phyloP scores from a whole-genome alignment of 116 monocot genomes.

The Cymodocea nodosa region DNA sequence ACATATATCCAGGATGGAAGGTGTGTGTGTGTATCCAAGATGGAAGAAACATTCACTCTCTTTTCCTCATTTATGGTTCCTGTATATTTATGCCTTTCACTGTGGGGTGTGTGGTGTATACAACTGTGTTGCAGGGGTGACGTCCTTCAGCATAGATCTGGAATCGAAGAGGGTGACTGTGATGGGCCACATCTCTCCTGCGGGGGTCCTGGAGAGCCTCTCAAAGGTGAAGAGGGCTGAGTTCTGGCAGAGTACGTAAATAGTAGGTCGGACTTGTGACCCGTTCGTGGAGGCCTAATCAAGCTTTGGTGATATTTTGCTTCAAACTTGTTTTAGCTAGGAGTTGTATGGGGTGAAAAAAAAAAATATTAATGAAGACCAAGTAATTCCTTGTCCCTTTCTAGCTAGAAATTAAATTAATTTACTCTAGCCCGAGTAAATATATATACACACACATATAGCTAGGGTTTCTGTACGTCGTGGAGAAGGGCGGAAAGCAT shows the following conservation, averaged over 20 bases:
- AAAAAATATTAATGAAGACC: too few relatives aligned
- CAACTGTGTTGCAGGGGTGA: constrained; percentile 15
- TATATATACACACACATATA: too few relatives aligned
- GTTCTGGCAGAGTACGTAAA: constrained; percentile 13
- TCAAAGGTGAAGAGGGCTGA: constrained; percentile 25
- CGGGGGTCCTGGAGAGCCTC: constrained; percentile 17
- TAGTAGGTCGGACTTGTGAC: background rate
- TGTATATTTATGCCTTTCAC: constrained; percentile 2
- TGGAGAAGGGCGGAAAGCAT: too few relatives aligned
- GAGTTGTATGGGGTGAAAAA: too few relatives aligned
- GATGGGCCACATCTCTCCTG: constrained; percentile 13
- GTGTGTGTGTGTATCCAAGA: constrained; percentile 31
- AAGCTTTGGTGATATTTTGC: too few relatives aligned
- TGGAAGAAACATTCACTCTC: constrained; percentile 39
- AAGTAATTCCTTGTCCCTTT: too few relatives aligned
- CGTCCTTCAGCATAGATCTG: constrained; percentile 23
- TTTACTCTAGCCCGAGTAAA: too few relatives aligned
- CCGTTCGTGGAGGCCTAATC: too few relatives aligned
- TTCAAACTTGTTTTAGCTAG: too few relatives aligned
- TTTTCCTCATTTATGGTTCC: background rate
- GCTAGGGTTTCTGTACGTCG: too few relatives aligned
- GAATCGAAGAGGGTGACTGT: constrained; percentile 20
- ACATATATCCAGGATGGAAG: constrained; percentile 85
- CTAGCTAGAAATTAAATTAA: too few relatives aligned
- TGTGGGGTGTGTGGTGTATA: background rate